A percentile compares a stretch with the other conserved stretches of the same genome.
Conservation (phyloP, 129 eudicot genomes). For the Escallonia rubra region DNA sequence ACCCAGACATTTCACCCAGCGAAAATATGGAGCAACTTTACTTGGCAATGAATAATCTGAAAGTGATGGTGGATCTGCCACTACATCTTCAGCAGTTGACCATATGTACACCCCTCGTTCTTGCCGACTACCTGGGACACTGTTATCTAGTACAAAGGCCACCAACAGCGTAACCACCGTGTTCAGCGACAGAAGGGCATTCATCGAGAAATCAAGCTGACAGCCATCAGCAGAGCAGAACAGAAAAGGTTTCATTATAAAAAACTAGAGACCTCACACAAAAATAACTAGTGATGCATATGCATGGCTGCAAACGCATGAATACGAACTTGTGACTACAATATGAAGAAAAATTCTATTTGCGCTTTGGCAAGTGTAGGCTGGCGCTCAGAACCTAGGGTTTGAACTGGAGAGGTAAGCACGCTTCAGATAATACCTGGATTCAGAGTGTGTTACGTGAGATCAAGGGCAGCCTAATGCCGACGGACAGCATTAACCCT, state of each 20-base stretch:
- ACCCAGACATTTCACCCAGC: constrained; percentile 74
- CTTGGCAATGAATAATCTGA: constrained; percentile 59
- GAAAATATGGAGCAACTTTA: constrained; percentile 44
- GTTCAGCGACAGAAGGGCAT: constrained; percentile 77
- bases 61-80: constrained; percentile 50
- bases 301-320: no score
- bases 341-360: no score
- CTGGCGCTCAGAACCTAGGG: no score
- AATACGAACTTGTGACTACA: no score
- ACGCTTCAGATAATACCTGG: no score
- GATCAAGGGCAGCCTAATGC: no score
- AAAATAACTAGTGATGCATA: no score
- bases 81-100: constrained; percentile 67
- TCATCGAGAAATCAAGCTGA: constrained; percentile 77
- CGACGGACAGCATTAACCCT: no score
- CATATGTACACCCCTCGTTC: constrained; percentile 80
- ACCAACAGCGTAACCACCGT: constrained; percentile 86
- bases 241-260: not conserved
- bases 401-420: no score
- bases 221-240: constrained; percentile 2
- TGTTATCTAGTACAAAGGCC: constrained; percentile 82
- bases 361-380: no score
- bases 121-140: constrained; percentile 65
- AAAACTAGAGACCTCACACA: no score
- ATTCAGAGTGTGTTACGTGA: no score